These are phyloP conservation scores for Thielaviopsis musarum DNA, from an alignment of 2,329 filamentous ascomycete genomes.

Conservation along the genomic window DNA sequence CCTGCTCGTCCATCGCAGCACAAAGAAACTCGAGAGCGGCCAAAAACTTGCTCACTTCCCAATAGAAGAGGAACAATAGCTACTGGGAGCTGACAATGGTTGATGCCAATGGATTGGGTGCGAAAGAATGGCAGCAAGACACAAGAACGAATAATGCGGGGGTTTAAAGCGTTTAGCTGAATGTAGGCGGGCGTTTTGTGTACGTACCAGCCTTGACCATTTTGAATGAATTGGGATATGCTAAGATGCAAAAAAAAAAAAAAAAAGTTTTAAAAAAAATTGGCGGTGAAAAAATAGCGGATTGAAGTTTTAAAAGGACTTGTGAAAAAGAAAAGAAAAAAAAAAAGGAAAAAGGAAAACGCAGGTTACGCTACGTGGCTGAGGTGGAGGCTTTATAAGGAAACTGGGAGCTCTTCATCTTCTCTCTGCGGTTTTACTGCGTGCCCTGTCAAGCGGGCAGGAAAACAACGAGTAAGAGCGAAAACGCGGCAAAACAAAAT, in stretches of 20 bases:
- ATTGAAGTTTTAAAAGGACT: neutral
- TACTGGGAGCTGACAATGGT: neutral
- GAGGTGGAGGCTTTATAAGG: neutral
- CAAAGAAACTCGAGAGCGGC: too few species aligned
- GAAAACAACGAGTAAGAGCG: neutral
- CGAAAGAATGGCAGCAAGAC: neutral
- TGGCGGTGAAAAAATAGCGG: neutral
- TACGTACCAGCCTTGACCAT: constrained; percentile 15
- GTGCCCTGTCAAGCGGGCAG: neutral
- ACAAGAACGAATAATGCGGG: neutral
- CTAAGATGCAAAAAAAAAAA: neutral
- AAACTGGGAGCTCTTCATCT: neutral
- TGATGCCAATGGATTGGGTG: neutral
- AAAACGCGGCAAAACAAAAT: neutral
- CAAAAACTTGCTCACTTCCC: neutral
- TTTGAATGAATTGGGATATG: constrained; percentile 12
- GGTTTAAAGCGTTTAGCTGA: neutral
- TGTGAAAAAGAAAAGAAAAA: neutral
- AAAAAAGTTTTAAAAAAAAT: constrained; percentile 3
- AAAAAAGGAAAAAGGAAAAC: neutral
- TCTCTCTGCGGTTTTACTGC: neutral
- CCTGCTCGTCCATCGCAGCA: neutral
- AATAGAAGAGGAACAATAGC: constrained; percentile 5
- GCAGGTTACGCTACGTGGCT: neutral
- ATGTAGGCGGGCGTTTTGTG: neutral